These are phyloP conservation scores for Exserohilum turcica DNA, from an alignment of 2,329 filamentous ascomycete genomes.

Conservation along the genomic window DNA sequence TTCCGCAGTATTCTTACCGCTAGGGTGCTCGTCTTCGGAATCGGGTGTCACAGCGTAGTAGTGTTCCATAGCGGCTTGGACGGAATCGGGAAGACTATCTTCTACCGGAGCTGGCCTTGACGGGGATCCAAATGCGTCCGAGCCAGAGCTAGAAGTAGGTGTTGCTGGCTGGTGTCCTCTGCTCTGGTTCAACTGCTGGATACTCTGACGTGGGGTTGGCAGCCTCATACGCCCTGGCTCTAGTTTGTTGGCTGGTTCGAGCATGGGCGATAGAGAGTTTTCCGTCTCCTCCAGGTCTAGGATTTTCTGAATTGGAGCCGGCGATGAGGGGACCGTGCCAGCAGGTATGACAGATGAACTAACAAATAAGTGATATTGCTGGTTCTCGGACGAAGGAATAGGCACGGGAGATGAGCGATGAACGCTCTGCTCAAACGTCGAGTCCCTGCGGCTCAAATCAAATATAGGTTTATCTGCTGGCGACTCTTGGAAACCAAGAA, in stretches of 20 bases:
- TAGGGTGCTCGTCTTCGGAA: not conserved
- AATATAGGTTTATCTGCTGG: constrained; percentile 33
- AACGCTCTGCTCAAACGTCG: constrained; percentile 25
- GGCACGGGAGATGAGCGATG: constrained; percentile 38
- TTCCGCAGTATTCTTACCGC: not conserved
- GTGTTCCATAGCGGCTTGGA: constrained; percentile 1
- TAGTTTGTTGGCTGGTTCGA: not conserved
- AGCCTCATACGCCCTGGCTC: not conserved
- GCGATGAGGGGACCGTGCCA: constrained; percentile 36
- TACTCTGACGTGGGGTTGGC: constrained; percentile 32
- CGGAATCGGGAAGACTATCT: constrained; percentile 24
- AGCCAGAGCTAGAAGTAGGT: not conserved
- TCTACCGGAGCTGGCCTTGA: constrained; percentile 35
- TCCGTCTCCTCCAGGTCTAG: constrained; percentile 24
- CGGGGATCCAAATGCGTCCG: constrained; percentile 7
- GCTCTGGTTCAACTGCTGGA: constrained; percentile 22
- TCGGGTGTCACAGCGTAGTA: not conserved
- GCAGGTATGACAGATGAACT: constrained; percentile 14
- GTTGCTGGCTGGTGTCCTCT: not conserved
- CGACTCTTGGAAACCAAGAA: constrained; percentile 35
- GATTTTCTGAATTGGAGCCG: constrained; percentile 33
- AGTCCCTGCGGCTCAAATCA: constrained; percentile 19
- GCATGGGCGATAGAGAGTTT: constrained; percentile 1
- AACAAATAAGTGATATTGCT: not conserved
- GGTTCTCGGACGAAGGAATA: constrained; percentile 26